Conservation (phyloP, 2,329 filamentous ascomycete species). For the Fusarium equiseti region DNA sequence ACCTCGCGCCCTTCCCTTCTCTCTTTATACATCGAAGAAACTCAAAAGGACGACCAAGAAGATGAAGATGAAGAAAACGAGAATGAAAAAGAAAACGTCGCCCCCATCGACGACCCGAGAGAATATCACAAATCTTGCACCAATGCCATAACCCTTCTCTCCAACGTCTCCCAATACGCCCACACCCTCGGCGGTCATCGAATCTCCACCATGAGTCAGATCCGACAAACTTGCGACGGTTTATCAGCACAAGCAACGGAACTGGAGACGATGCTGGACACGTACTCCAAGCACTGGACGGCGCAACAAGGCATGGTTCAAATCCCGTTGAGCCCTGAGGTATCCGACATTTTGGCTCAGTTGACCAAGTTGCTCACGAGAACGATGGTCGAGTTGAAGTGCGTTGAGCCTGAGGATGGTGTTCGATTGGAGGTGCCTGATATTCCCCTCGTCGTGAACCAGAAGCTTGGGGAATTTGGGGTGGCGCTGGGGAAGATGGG, state of each 20-base stretch:
- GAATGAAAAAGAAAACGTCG: not conserved
- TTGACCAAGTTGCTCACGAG: constrained; percentile 1
- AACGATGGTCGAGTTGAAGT: not conserved
- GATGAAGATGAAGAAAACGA: not conserved
- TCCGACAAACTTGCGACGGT: constrained; percentile 26
- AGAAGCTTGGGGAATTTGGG: constrained; percentile 3
- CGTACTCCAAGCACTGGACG: constrained; percentile 32
- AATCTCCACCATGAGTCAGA: constrained; percentile 32
- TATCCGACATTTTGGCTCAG: constrained; percentile 28
- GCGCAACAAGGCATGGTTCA: constrained; percentile 11
- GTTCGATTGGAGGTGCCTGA: not conserved
- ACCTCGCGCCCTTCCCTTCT: not conserved
- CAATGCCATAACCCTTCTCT: not conserved
- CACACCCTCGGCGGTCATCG: constrained; percentile 14
- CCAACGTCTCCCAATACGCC: not conserved
- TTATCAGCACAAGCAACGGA: constrained; percentile 29
- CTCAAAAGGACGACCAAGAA: not conserved
- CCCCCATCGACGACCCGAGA: not conserved
- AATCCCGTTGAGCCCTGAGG: constrained; percentile 28
- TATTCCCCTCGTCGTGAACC: constrained; percentile 27
- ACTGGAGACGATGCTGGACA: constrained; percentile 28
- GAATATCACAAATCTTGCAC: constrained; percentile 26
- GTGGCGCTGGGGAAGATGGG: constrained; percentile 22
- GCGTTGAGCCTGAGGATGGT: not conserved
- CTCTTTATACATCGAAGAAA: not conserved